Percentiles rank a stretch among this genome's conserved stretches.
These are phyloP conservation scores for Spongospora subterranea DNA, from an alignment of 208 protist species.

Conservation along the genomic window DNA sequence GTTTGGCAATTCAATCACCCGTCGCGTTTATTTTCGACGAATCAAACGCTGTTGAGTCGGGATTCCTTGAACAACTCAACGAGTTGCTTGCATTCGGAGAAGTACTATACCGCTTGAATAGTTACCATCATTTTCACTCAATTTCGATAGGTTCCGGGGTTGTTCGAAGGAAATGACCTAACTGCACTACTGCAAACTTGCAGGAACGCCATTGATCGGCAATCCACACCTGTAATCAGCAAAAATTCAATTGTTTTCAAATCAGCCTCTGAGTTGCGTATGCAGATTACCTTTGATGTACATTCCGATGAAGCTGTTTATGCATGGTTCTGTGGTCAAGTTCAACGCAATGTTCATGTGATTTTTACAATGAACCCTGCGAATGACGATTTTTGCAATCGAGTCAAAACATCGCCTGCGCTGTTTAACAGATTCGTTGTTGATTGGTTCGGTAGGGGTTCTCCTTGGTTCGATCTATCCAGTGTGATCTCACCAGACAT, in stretches of 20 bases:
- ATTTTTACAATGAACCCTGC: constrained; percentile 99
- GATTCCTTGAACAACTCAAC: constrained; percentile 99
- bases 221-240: too few relatives aligned
- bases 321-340: constrained; percentile 88
- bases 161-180: constrained; percentile 61
- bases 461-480: too few relatives aligned
- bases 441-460: constrained; percentile 92
- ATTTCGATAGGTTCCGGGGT: constrained; percentile 32
- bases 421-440: constrained; percentile 99
- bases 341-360: constrained; percentile 97
- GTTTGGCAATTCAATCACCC: constrained; percentile 23
- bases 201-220: not conserved
- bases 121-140: not conserved
- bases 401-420: constrained; percentile 93
- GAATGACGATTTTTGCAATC: constrained; percentile 89
- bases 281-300: too few relatives aligned
- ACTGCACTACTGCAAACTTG: constrained; percentile 61
- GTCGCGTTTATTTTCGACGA: constrained; percentile 99
- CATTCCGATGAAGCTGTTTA: constrained; percentile 71
- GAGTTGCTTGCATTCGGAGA: constrained; percentile 96
- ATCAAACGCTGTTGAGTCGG: constrained; percentile 94
- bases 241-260: too few relatives aligned
- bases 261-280: too few relatives aligned
- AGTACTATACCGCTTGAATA: constrained; percentile 77
- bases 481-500: too few relatives aligned